A percentile compares a stretch with the other conserved stretches of the same genome.
phyloP scores from a whole-genome alignment of 371 early-diverging fungal species.

The Mucor irregularis region DNA sequence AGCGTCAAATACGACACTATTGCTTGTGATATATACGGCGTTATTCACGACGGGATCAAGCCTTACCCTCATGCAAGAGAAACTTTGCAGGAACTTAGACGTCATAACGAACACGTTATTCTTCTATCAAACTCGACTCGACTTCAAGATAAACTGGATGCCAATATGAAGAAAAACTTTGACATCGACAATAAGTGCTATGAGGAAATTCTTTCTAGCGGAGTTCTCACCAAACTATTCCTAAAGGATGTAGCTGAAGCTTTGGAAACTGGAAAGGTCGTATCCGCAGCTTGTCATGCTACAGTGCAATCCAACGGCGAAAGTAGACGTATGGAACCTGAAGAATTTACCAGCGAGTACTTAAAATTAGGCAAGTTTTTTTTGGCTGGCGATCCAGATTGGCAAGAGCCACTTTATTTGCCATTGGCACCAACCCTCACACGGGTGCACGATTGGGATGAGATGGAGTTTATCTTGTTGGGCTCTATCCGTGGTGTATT shows the following conservation, averaged over 20 bases:
- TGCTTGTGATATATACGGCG: slow-evolving; percentile 52
- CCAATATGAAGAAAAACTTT: slow-evolving; percentile 29
- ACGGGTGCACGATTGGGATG: slow-evolving; percentile 24
- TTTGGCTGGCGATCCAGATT: slow-evolving; percentile 34
- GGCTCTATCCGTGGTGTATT: slow-evolving; percentile 26
- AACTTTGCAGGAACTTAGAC: slow-evolving; percentile 21
- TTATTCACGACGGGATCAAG: slow-evolving; percentile 41
- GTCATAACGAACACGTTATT: slow-evolving; percentile 20
- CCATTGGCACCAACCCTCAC: slow-evolving; percentile 22
- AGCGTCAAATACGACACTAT: slow-evolving; percentile 30
- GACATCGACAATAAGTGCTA: slow-evolving; percentile 24
- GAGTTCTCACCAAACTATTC: slow-evolving; percentile 36
- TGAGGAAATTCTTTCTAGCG: slow-evolving; percentile 42
- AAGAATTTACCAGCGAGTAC: slow-evolving; percentile 22
- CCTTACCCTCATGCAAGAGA: slow-evolving; percentile 34
- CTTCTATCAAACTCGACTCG: slow-evolving; percentile 48
- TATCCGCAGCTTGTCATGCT: slow-evolving; percentile 19
- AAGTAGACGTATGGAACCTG: slow-evolving; percentile 20
- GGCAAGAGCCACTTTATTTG: slow-evolving; percentile 40
- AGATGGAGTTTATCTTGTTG: slow-evolving; percentile 42
- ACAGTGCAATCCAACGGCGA: slow-evolving; percentile 9
- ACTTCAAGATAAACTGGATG: slow-evolving; percentile 27
- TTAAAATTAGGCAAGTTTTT: slow-evolving; percentile 37
- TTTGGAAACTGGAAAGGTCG: background rate
- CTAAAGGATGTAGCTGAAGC: slow-evolving; percentile 21